A percentile compares a stretch with the other conserved stretches of the same genome.
phyloP scores from a whole-genome alignment of 192 early-diverging fungal genomes.

The Podila epigama region DNA sequence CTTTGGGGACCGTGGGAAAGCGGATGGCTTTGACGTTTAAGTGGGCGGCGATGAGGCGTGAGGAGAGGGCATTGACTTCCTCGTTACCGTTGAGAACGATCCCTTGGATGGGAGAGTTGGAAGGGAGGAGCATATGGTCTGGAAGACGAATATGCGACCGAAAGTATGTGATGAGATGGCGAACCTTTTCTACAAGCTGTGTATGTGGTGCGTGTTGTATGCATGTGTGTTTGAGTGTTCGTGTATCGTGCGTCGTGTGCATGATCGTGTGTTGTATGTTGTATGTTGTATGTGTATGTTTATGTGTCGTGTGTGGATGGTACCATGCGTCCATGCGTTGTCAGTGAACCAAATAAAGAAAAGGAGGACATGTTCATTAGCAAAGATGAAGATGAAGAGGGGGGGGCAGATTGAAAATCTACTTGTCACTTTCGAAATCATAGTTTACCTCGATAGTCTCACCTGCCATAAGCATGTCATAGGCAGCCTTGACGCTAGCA shows the following conservation, averaged over 20 bases:
- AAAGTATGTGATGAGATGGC: conserved; percentile 60
- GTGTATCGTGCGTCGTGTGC: too few relatives aligned
- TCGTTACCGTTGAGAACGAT: conserved; percentile 72
- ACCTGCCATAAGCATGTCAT: conserved; percentile 62
- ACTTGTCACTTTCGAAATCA: too few relatives aligned
- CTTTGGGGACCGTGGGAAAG: conserved; percentile 81
- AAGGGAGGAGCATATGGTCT: conserved; percentile 62
- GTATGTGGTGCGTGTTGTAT: too few relatives aligned
- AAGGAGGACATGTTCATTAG: too few relatives aligned
- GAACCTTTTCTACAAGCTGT: conserved; percentile 43
- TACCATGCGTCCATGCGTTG: too few relatives aligned
- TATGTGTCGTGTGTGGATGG: too few relatives aligned
- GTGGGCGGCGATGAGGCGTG: conserved; percentile 53
- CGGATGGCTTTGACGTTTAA: conserved; percentile 81
- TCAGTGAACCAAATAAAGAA: too few relatives aligned
- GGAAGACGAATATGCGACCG: conserved; percentile 55
- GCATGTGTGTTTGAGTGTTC: too few relatives aligned
- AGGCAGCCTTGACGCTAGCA: conserved; percentile 71
- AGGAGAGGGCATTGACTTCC: conserved; percentile 16
- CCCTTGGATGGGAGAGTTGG: conserved; percentile 78
- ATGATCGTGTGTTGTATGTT: too few relatives aligned
- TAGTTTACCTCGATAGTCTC: conserved; percentile 57
- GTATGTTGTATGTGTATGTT: too few relatives aligned
- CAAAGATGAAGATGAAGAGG: too few relatives aligned
- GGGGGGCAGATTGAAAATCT: too few relatives aligned